Evolutionary conservation across 768 basidiomycete genomes (phyloP), one percentile per base, ranked within the genome.

Genomic region (Auricularia heimuer): DNA sequence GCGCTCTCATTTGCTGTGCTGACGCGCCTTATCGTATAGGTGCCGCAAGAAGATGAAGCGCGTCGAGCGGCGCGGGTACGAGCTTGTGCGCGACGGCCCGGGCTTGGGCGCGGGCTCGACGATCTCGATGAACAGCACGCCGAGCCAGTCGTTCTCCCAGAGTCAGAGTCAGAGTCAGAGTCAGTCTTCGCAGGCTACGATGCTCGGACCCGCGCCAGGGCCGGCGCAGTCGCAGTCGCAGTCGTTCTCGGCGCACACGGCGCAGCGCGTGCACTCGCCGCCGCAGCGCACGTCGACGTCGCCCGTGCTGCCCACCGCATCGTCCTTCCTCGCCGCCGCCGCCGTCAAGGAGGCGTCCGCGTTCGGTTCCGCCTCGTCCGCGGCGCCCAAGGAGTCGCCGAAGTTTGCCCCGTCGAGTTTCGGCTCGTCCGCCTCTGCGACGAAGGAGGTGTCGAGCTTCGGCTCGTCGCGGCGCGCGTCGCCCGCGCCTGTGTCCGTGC

Each of bases 31-130:
- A 21, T 56, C 29, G 8, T 35, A 34, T 66, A 87, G 86, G 61
- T 90, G 90, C 74, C 83, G 90, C 62, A 92, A 92, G 74, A 90
- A 91, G 74, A 90, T 90, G 88, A 91, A 91, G 75, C 84, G 90
- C 1, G 87, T 89, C 62, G 90, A 92, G 71, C 78, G 88, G 24
- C 78, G 89, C 7, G 88, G 86, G 7, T 51, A 60, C 56, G 29
- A 60, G 12, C 29, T 60, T 34, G 56, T 62, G 42, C 63, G 68
- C 67, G 68, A 74, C 68, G 45, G 56, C 69, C 61, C 45, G 16
- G n/a, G 33, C 42, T 33, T 64, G 14, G 62, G 44, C 62, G 62
- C 65, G 18, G 56, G 70, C 69, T 12, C 75, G 70, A 44, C 71
- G 71, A n/a, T 71, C 8, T 39, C 39, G 8, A 14, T 42, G 39